Evolutionary conservation across 208 protist genomes (phyloP), one percentile per base, ranked within the genome.

Genomic region (Crithidia expoeki): DNA sequence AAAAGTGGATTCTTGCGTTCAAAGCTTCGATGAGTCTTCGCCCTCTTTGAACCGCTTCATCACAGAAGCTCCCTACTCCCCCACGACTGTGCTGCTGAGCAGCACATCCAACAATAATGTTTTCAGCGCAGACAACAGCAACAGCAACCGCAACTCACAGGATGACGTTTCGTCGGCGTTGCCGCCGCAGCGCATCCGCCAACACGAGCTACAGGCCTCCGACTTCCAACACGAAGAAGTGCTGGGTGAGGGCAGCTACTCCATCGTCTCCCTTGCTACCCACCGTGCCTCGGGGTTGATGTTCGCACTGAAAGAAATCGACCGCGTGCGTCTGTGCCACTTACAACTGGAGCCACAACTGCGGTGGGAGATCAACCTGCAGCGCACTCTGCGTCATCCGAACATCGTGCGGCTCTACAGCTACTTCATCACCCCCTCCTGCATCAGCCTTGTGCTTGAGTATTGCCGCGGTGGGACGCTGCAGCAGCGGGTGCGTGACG

Each of bases 401-500:
- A 81, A 96, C 62, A 84, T 96, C 33, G 91, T 96, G 19, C 84
- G 91, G 0, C 74, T 96, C 52, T 85, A 89, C 71, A 92, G 85
- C 74, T 96, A 96, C 75, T 94, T 88, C 55, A 58, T 89, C 12
- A 89, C 84, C 0, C 46, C 72, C 12, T 70, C 61, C 12, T 75
- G 66, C 51, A 86, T 96, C 46, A 58, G 33, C 16, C 74, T 95
- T 0, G 84, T 96, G 53, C 62, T 96, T 30, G 86, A 94, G 76
- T 83, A 90, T 72, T 96, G 91, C 66, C 44, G 63, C 21, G 49
- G 72, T 1, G 91, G 91, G 27, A 92, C 84, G n/a, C 69, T 95
- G 46, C 65, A 81, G 75, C 62, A 78, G 32, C 72, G 70, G 10
- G 40, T 95, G 42, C 56, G 62, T 12, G 49, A 57, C 4, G 79